A percentile compares a stretch with the other conserved stretches of the same genome.
phyloP scores from a whole-genome alignment of 2,329 filamentous ascomycete species.

The Xylariaceae sp. region DNA sequence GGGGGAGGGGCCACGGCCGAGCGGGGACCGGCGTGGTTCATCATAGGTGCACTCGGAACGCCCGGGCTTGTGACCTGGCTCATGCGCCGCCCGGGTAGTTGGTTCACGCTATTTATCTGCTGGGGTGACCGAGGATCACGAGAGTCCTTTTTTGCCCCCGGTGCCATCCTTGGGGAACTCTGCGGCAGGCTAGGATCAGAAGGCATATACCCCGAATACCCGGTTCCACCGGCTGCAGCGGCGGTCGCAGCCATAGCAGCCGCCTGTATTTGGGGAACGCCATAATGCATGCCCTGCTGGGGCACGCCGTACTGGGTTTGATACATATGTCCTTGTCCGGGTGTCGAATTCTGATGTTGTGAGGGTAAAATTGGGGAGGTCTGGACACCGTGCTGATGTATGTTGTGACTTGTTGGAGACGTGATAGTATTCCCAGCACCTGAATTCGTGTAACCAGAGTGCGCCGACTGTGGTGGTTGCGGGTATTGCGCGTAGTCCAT shows the following conservation, averaged over 20 bases:
- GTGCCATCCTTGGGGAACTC: constrained; percentile 76
- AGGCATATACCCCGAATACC: constrained; percentile 69
- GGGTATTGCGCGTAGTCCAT: constrained; percentile 80
- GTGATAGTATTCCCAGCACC: constrained; percentile 63
- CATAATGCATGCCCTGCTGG: constrained; percentile 78
- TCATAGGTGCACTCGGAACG: constrained; percentile 72
- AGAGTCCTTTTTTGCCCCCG: constrained; percentile 68
- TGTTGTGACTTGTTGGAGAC: constrained; percentile 71
- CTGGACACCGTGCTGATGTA: constrained; percentile 69
- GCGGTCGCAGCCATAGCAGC: constrained; percentile 92
- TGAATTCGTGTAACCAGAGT: constrained; percentile 66
- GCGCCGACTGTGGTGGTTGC: constrained; percentile 68
- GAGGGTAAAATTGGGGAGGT: constrained; percentile 80
- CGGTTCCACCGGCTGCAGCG: constrained; percentile 78
- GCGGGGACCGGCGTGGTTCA: constrained; percentile 65
- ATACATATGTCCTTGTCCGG: constrained; percentile 73
- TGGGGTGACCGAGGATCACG: constrained; percentile 77
- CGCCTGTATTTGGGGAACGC: constrained; percentile 80
- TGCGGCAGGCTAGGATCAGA: constrained; percentile 69
- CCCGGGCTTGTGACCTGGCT: constrained; percentile 78
- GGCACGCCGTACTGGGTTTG: constrained; percentile 75
- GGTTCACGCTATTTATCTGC: constrained; percentile 66
- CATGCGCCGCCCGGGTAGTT: constrained; percentile 68
- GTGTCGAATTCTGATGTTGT: constrained; percentile 70
- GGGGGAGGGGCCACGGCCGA: constrained; percentile 59